These are phyloP conservation scores for Metschnikowia baotianmanensis DNA, from an alignment of 805 yeast species.

Conservation along the genomic window DNA sequence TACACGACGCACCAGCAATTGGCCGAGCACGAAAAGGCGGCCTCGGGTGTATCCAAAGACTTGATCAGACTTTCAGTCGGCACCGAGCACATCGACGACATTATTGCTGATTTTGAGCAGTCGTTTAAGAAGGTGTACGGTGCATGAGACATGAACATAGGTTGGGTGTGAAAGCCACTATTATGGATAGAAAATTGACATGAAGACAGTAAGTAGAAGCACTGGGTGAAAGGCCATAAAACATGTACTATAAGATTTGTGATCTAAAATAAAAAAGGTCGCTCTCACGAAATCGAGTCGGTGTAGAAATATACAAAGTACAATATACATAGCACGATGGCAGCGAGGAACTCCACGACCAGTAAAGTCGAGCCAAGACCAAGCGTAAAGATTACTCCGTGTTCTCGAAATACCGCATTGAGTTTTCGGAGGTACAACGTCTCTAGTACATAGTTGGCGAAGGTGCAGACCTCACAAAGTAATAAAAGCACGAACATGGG, in stretches of 20 bases:
- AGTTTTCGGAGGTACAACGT: constrained; percentile 9
- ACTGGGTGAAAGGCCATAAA: too few relatives aligned
- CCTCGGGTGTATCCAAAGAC: constrained; percentile 86
- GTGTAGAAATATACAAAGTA: constrained; percentile 3
- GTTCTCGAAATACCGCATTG: constrained; percentile 10
- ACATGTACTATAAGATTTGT: too few relatives aligned
- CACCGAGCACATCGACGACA: constrained; percentile 23
- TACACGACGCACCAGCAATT: constrained; percentile 95
- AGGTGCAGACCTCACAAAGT: constrained; percentile 13
- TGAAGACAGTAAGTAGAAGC: too few relatives aligned
- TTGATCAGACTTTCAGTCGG: constrained; percentile 59
- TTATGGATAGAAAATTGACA: too few relatives aligned
- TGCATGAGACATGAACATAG: too few relatives aligned
- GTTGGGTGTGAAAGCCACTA: too few relatives aligned
- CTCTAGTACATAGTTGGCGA: constrained; percentile 11
- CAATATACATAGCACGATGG: constrained; percentile 7
- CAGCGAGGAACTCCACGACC: constrained; percentile 12
- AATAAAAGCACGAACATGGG: constrained; percentile 6
- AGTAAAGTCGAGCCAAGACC: constrained; percentile 13
- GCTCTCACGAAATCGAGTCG: neutral
- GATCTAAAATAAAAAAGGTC: neutral
- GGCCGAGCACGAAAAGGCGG: constrained; percentile 70
- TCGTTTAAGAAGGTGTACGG: constrained; percentile 65
- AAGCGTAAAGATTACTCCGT: constrained; percentile 12
- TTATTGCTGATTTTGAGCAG: constrained; percentile 49